Percentiles rank a stretch among this genome's conserved stretches.
Evolutionary conservation across 306 rosid genomes (phyloP).

Genomic region (Crotalaria pallida): DNA sequence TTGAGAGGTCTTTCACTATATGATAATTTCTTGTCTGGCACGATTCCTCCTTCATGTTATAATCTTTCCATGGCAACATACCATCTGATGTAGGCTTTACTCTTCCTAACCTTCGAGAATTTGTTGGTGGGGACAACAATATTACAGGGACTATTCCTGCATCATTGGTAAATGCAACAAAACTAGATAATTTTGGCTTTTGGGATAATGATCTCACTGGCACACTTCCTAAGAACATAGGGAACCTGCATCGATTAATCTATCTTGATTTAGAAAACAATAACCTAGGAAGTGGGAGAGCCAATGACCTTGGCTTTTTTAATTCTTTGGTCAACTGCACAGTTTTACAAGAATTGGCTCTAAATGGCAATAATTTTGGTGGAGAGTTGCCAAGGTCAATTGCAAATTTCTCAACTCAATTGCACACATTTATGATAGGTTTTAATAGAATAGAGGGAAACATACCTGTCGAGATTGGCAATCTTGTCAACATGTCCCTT

Average conservation of each 20-base stretch:
- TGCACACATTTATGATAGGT: neutral
- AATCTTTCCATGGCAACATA: conserved; percentile 38
- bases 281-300: conserved; percentile 27
- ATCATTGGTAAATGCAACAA: conserved; percentile 41
- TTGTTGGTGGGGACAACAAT: conserved; percentile 30
- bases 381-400: conserved; percentile 32
- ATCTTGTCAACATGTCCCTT: conserved; percentile 15
- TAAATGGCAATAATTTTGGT: conserved; percentile 29
- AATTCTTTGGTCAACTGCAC: conserved; percentile 29
- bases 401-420: conserved; percentile 22
- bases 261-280: conserved; percentile 26
- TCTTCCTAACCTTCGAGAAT: conserved; percentile 38
- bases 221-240: conserved; percentile 32
- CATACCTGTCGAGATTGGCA: conserved; percentile 30
- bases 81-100: conserved; percentile 43
- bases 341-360: neutral
- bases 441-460: conserved; percentile 16
- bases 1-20: neutral
- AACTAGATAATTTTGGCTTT: conserved; percentile 31
- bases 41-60: conserved; percentile 29
- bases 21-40: conserved; percentile 30
- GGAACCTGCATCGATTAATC: conserved; percentile 25
- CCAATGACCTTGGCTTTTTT: conserved; percentile 24
- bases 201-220: conserved; percentile 31
- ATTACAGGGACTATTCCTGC: conserved; percentile 37